These are phyloP conservation scores for Leccinum boreale DNA, from an alignment of 768 basidiomycete species.

Conservation along the genomic window DNA sequence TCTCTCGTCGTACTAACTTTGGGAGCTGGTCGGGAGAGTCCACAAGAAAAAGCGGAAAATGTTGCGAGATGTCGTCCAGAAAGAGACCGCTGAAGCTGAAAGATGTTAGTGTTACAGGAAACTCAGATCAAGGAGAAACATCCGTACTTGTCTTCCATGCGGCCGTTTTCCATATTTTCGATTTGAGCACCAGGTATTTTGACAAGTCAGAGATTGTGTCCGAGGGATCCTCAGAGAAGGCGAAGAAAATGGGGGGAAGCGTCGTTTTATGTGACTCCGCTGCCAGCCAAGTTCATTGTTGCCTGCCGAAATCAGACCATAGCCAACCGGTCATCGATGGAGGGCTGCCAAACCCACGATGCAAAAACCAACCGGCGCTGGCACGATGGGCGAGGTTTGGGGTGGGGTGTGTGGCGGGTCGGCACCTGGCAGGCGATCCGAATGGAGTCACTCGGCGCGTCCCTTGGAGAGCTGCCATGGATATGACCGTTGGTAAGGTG, in stretches of 20 bases:
- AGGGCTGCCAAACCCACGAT: not conserved
- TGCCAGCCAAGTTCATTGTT: not conserved
- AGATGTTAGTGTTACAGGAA: not conserved
- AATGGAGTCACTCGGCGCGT: not conserved
- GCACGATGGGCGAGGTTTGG: not conserved
- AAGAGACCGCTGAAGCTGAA: not conserved
- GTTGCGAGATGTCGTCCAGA: not conserved
- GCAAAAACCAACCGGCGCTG: not conserved
- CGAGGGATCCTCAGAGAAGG: too few relatives aligned
- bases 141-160: not conserved
- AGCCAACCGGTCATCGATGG: not conserved
- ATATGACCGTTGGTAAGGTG: not conserved
- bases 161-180: not conserved
- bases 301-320: not conserved
- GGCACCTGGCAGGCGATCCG: not conserved
- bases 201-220: not conserved
- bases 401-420: not conserved
- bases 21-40: not conserved
- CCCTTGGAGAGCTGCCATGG: constrained; percentile 1
- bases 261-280: not conserved
- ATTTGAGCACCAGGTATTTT: not conserved
- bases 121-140: not conserved
- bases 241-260: too few relatives aligned
- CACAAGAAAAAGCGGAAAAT: not conserved
- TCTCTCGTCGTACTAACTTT: not conserved